Evolutionary conservation across 257 asterid species (phyloP).

Genomic region (Nicotiana otophora): DNA sequence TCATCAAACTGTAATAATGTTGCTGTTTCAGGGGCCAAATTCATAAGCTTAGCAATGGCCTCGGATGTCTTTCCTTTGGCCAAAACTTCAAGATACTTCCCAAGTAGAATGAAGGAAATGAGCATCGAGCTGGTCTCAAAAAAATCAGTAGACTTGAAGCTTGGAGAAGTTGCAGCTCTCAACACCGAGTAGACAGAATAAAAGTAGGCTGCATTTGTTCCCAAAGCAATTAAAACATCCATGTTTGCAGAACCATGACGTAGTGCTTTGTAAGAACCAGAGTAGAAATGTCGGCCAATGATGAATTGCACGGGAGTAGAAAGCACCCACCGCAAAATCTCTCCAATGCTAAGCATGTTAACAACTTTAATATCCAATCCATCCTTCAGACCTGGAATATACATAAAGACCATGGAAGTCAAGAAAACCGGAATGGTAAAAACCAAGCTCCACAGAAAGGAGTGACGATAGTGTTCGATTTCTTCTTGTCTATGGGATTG

Average conservation of each 20-base stretch:
- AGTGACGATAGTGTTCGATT: conserved; percentile 19
- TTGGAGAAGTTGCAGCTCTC: conserved; percentile 38
- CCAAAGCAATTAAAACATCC: conserved; percentile 44
- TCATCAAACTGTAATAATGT: conserved; percentile 23
- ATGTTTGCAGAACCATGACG: conserved; percentile 39
- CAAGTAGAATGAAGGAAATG: conserved; percentile 40
- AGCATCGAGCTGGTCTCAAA: conserved; percentile 46
- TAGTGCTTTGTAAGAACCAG: conserved; percentile 35
- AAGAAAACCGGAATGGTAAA: conserved; percentile 38
- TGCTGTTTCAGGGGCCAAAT: conserved; percentile 50
- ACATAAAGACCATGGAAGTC: conserved; percentile 40
- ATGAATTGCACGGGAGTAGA: conserved; percentile 40
- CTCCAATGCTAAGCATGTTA: conserved; percentile 36
- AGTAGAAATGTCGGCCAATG: conserved; percentile 38
- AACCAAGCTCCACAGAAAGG: conserved; percentile 39
- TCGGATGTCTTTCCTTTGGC: conserved; percentile 42
- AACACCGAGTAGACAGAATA: conserved; percentile 38
- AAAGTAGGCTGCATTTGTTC: conserved; percentile 47
- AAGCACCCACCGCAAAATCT: conserved; percentile 30
- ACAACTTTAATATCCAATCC: conserved; percentile 31
- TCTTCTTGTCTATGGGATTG: conserved; percentile 26
- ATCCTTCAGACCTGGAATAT: conserved; percentile 33
- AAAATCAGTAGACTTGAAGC: conserved; percentile 35
- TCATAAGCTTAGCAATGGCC: conserved; percentile 59
- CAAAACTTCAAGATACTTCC: conserved; percentile 38